A percentile compares a stretch with the other conserved stretches of the same genome.
These are phyloP conservation scores for Saccharomyces hybrid DNA, from an alignment of 1,139 yeast species.

Conservation along the genomic window DNA sequence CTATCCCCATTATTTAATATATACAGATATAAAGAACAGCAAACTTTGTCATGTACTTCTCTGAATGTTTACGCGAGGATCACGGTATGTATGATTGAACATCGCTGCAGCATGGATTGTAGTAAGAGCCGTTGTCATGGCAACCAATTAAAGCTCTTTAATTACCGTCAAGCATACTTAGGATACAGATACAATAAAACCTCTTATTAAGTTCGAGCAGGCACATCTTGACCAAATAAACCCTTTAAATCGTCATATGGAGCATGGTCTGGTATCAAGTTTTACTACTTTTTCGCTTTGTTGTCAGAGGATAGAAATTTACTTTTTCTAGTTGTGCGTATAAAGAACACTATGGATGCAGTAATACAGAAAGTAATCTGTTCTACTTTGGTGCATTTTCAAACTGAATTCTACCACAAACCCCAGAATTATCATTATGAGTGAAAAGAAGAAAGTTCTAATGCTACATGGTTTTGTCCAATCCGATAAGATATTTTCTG, in stretches of 20 bases:
- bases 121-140: background rate
- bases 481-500: constrained; percentile 61
- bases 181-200: background rate
- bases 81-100: background rate
- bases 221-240: background rate
- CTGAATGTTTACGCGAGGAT: background rate
- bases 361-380: background rate
- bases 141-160: background rate
- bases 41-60: background rate
- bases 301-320: background rate
- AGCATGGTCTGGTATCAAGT: background rate
- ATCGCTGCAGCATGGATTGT: background rate
- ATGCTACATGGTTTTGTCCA: constrained; percentile 59
- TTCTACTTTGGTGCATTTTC: background rate
- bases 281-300: background rate
- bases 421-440: background rate
- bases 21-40: background rate
- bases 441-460: constrained; percentile 31
- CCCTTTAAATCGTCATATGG: background rate
- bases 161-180: background rate
- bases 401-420: constrained; percentile 8
- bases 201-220: background rate
- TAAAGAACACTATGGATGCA: background rate
- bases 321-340: constrained; percentile 1
- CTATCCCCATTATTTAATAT: background rate